Evolutionary conservation across 2,329 filamentous ascomycete species (phyloP).

Genomic region (Graphilbum sp.): DNA sequence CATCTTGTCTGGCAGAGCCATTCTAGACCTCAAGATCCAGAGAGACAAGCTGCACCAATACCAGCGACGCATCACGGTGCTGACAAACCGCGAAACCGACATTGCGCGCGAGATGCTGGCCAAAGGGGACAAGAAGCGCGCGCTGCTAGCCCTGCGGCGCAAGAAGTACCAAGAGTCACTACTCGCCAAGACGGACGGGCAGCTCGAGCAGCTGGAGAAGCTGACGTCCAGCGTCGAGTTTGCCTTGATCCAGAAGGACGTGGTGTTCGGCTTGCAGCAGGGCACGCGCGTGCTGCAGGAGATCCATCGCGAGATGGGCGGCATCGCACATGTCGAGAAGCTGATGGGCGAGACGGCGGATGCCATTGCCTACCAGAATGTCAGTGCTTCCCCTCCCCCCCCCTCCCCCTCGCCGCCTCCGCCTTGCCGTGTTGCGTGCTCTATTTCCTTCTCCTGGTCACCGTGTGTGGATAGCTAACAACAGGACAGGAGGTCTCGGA

Average conservation of each 20-base stretch:
- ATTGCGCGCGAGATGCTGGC: conserved; percentile 73
- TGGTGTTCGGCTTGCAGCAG: conserved; percentile 82
- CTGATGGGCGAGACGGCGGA: conserved; percentile 86
- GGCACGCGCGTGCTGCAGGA: conserved; percentile 78
- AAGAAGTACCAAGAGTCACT: conserved; percentile 96
- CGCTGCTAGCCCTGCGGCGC: conserved; percentile 72
- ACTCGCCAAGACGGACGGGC: conserved; percentile 74
- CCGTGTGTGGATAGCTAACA: background rate
- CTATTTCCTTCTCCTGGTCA: background rate
- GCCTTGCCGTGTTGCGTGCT: background rate
- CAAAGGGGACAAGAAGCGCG: conserved; percentile 61
- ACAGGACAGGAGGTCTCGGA: conserved; percentile 76
- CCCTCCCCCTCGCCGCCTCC: background rate
- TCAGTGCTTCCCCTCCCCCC: conserved; percentile 19
- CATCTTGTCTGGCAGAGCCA: conserved; percentile 51
- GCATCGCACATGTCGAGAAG: conserved; percentile 85
- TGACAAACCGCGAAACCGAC: conserved; percentile 76
- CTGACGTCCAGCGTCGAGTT: conserved; percentile 86
- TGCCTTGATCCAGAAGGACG: conserved; percentile 90
- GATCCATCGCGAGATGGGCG: conserved; percentile 92
- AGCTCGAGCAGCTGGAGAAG: conserved; percentile 86
- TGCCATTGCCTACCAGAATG: conserved; percentile 79
- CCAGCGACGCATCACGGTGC: conserved; percentile 71
- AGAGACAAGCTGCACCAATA: conserved; percentile 96
- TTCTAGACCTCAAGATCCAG: conserved; percentile 94